Evolutionary conservation across 2,329 filamentous ascomycete genomes (phyloP).

Genomic region (Blastomyces parvus): DNA sequence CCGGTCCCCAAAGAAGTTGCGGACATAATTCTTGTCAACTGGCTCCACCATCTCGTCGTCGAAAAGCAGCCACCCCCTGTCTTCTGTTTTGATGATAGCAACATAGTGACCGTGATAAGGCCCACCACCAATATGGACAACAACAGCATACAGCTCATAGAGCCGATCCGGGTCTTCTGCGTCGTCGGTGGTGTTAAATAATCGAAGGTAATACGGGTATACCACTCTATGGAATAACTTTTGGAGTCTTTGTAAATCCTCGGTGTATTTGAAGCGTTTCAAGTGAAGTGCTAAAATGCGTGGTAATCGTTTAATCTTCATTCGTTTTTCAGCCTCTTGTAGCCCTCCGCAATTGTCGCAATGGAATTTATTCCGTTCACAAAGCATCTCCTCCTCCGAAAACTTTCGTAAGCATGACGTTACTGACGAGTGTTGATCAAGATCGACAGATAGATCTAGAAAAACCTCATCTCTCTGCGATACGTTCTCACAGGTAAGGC

Average conservation of each 20-base stretch:
- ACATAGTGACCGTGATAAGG: slow-evolving; percentile 98
- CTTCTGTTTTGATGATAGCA: slow-evolving; percentile 93
- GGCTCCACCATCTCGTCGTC: slow-evolving; percentile 98
- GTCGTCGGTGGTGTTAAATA: slow-evolving; percentile 96
- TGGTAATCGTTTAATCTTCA: slow-evolving; percentile 95
- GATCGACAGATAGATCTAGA: slow-evolving; percentile 86
- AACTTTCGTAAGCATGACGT: slow-evolving; percentile 93
- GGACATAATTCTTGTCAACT: slow-evolving; percentile 90
- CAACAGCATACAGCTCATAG: slow-evolving; percentile 94
- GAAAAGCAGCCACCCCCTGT: slow-evolving; percentile 90
- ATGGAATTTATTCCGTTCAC: slow-evolving; percentile 97
- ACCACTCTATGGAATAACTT: slow-evolving; percentile 96
- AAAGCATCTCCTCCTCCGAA: slow-evolving; percentile 96
- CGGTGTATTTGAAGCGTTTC: slow-evolving; percentile 97
- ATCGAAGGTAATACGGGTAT: slow-evolving; percentile 89
- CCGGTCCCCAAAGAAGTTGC: slow-evolving; percentile 94
- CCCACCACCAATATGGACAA: slow-evolving; percentile 93
- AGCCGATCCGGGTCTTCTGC: slow-evolving; percentile 85
- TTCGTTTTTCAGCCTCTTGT: slow-evolving; percentile 95
- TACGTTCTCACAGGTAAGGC: slow-evolving; percentile 88
- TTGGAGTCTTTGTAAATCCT: slow-evolving; percentile 84
- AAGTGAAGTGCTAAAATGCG: slow-evolving; percentile 85
- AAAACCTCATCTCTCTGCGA: slow-evolving; percentile 95
- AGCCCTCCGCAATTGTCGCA: slow-evolving; percentile 94
- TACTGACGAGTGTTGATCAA: slow-evolving; percentile 91